Percentiles rank a stretch among this genome's conserved stretches.
Conservation (phyloP, 116 monocot species). For the Cymodocea nodosa region DNA sequence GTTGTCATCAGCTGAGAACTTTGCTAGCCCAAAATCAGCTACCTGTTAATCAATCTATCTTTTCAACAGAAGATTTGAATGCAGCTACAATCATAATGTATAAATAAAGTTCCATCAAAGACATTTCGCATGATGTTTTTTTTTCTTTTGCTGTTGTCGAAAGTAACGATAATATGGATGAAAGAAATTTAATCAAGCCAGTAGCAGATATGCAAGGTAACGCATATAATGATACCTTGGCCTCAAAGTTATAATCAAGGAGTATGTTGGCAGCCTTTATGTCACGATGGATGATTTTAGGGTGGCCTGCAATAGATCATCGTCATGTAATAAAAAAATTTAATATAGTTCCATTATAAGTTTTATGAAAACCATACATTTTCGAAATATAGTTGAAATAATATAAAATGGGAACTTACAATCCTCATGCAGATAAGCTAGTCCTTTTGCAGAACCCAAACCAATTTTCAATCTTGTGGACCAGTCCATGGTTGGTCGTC, state of each 20-base stretch:
- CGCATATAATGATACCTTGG: conserved; percentile 14
- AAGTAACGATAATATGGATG: too few relatives aligned
- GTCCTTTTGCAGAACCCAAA: conserved; percentile 2
- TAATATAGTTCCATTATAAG: not conserved
- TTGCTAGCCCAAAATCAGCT: conserved; percentile 13
- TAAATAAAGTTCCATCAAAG: too few relatives aligned
- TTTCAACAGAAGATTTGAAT: too few relatives aligned
- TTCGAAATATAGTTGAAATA: not conserved
- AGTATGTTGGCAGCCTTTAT: conserved; percentile 15
- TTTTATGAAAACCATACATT: not conserved
- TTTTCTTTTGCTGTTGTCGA: too few relatives aligned
- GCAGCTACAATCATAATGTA: too few relatives aligned
- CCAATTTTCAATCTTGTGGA: conserved; percentile 8
- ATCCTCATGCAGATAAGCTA: conserved; percentile 10
- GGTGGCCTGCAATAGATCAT: not conserved
- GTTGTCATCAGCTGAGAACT: conserved; percentile 7
- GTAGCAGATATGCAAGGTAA: too few relatives aligned
- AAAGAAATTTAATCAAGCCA: too few relatives aligned
- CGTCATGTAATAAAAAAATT: not conserved
- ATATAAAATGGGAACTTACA: conserved; percentile 4
- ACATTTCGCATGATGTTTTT: too few relatives aligned
- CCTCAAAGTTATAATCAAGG: conserved; percentile 21
- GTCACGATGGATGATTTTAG: conserved; percentile 10
- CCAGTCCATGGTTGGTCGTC: conserved; percentile 4
- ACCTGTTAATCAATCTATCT: not conserved